Evolutionary conservation across 805 yeast species (phyloP).

Genomic region (Yamadazyma insecticola): DNA sequence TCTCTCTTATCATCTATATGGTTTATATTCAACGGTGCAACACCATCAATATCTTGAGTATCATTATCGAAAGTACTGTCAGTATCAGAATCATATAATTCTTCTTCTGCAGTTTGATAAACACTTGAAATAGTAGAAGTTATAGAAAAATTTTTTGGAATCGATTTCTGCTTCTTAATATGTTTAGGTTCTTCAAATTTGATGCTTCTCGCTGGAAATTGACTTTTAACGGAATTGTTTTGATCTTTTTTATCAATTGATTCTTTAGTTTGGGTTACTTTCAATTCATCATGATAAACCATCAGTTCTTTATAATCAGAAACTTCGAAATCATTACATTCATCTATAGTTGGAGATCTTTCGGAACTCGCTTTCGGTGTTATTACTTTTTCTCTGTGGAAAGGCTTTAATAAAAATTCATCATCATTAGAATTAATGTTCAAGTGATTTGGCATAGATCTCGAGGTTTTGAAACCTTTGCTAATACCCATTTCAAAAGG

Average conservation of each 20-base stretch:
- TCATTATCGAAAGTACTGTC: too few relatives aligned
- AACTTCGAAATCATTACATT: not conserved
- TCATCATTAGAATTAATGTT: not conserved
- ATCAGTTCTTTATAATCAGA: not conserved
- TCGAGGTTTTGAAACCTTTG: constrained; percentile 1
- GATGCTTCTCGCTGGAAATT: too few relatives aligned
- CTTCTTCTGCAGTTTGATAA: not conserved
- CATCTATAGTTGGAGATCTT: not conserved
- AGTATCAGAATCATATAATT: too few relatives aligned
- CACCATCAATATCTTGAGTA: not conserved
- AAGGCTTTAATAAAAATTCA: constrained; percentile 10
- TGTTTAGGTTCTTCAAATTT: too few relatives aligned
- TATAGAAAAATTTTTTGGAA: too few relatives aligned
- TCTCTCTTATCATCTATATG: constrained; percentile 6
- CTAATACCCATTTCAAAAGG: constrained; percentile 8
- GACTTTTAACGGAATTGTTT: too few relatives aligned
- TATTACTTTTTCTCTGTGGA: constrained; percentile 7
- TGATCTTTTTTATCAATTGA: too few relatives aligned
- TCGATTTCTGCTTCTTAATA: too few relatives aligned
- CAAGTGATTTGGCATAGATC: constrained; percentile 1
- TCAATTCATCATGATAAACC: too few relatives aligned
- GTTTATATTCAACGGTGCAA: not conserved
- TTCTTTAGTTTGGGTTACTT: too few relatives aligned
- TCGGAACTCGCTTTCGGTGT: constrained; percentile 2
- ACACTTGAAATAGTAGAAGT: not conserved